A percentile compares a stretch with the other conserved stretches of the same genome.
phyloP scores from a whole-genome alignment of 192 early-diverging fungal genomes.

The Coemansia furcata region DNA sequence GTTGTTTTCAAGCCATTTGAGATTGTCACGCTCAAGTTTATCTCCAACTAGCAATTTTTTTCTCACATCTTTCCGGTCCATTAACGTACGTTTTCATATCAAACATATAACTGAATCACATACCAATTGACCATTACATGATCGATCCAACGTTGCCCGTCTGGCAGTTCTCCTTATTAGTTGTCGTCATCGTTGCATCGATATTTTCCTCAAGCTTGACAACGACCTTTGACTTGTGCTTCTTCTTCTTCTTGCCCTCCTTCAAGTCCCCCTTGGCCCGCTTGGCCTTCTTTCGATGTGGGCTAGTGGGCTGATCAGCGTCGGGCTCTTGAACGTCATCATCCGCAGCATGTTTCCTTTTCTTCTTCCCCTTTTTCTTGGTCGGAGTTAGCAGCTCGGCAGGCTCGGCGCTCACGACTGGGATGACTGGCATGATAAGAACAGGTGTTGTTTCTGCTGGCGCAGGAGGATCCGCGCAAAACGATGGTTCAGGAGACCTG shows the following conservation, averaged over 20 bases:
- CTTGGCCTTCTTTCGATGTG: background rate
- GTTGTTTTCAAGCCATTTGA: constrained; percentile 64
- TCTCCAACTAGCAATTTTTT: background rate
- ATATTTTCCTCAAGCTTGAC: background rate
- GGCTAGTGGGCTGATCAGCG: background rate
- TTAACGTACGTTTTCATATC: too few species aligned
- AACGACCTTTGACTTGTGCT: constrained; percentile 3
- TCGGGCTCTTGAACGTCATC: background rate
- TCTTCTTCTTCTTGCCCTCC: background rate
- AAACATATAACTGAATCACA: too few species aligned
- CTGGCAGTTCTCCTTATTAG: too few species aligned
- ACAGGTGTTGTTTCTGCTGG: background rate
- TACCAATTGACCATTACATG: too few species aligned
- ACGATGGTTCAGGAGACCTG: background rate
- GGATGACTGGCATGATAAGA: too few species aligned
- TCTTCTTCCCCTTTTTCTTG: background rate
- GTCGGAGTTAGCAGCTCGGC: background rate
- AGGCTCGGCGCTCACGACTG: background rate
- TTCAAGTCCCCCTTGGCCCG: background rate
- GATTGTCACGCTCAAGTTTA: constrained; percentile 60
- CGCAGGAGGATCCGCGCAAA: background rate
- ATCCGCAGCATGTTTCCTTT: background rate
- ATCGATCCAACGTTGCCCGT: too few species aligned
- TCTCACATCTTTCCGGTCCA: background rate
- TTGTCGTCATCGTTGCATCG: background rate